Base-by-base conservation (phyloP, 768 basidiomycete genomes). In the Ramaria sp. region DNA sequence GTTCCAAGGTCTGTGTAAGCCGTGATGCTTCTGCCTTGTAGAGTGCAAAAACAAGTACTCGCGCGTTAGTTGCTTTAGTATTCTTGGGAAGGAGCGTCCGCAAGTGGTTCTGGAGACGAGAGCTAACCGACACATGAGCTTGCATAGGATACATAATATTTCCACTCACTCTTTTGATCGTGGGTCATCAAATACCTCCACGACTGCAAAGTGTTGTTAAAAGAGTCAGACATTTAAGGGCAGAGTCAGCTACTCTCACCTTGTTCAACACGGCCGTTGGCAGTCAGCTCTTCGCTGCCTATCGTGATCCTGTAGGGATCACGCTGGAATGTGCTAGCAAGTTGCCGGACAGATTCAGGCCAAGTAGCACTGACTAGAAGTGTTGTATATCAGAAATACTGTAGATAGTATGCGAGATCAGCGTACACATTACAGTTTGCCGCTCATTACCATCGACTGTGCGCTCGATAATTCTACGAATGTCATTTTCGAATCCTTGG, bases 401-500 rank as follows among this genome's bases (percentile, higher is more conserved):
- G 48, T 12, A 57, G 6, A n/a, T 16, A 42, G 22, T 25, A 20
- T 77, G 88, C 13, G 32, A 13, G 13, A 9, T 13, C 9, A 34
- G 32, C 32, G 60, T 66, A 93, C 89, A 94, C 91, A 94, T 93
- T 76, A 93, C 82, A 6, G 90, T 95, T 70, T 94, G 91, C 44
- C 92, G 78, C 56, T 79, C 76, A n/a, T 73, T 66, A 34, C 77
- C 73, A 64, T 79, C 79, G 70, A 82, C 78, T 1, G 84, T 81
- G 54, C 76, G 72, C 7, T 78, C 82, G 58, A 98, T 93, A 63
- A 99, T 98, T 57, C 75, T 79, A 50, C 91, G 75, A 57, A 98
- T 96, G 65, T 97, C 96, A 62, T 98, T 96, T 67, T 99, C 96
- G 65, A 99, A 99, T 0, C 95, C 96, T 67, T 87, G 92, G 67